phyloP scores from a whole-genome alignment of 768 basidiomycete species.

The Asterophora lycoperdoides region DNA sequence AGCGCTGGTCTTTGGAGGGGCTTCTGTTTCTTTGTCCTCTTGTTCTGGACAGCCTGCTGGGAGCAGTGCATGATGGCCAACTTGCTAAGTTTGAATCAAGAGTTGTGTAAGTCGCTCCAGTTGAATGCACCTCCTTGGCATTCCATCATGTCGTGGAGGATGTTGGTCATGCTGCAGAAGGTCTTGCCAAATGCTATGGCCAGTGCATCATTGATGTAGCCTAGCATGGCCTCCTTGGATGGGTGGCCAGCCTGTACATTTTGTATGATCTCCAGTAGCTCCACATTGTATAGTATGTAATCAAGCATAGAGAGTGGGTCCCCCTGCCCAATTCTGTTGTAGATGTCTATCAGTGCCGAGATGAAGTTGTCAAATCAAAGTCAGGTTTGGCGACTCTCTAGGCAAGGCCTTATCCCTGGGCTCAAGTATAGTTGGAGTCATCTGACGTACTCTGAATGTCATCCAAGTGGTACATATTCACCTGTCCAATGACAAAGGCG shows the following conservation, averaged over 20 bases:
- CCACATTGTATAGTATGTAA: constrained; percentile 22
- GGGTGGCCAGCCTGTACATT: no score
- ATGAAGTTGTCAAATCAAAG: constrained; percentile 25
- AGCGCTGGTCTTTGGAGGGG: no score
- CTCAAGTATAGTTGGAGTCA: no score
- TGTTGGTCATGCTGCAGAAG: constrained; percentile 3
- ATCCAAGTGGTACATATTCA: no score
- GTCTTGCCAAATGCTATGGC: constrained; percentile 3
- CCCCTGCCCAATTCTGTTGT: constrained; percentile 24
- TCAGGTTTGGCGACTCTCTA: constrained; percentile 17
- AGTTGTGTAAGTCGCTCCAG: neutral
- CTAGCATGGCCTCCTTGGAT: no score
- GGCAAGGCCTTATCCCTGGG: no score
- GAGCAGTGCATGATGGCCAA: neutral
- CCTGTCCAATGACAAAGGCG: no score
- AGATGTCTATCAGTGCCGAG: constrained; percentile 13
- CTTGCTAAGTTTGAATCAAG: neutral
- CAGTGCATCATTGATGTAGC: constrained; percentile 20
- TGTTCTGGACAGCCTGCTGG: neutral
- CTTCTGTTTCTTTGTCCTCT: neutral
- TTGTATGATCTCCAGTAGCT: constrained; percentile 15
- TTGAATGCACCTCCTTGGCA: neutral
- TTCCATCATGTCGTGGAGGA: constrained; percentile 13
- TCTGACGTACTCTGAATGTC: no score
- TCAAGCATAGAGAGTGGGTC: no score